Conservation (phyloP, 805 yeast genomes). For the Candida cerambycidarum region DNA sequence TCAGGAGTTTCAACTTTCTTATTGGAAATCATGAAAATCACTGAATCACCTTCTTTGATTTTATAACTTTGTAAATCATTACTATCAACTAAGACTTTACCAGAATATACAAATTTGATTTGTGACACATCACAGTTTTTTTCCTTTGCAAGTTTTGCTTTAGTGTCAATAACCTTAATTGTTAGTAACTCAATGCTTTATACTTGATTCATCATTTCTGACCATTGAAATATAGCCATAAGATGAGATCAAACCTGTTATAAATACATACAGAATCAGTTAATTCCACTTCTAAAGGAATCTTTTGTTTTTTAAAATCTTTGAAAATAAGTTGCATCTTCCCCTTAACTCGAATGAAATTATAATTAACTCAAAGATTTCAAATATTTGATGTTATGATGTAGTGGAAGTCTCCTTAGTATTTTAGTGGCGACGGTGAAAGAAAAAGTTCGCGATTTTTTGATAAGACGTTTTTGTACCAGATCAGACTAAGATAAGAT, state of each 20-base stretch:
- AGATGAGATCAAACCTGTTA: conserved; percentile 1
- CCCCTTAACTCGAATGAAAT: neutral
- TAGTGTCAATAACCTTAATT: conserved; percentile 56
- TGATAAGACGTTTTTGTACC: conserved; percentile 4
- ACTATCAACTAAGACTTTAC: conserved; percentile 83
- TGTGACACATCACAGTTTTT: conserved; percentile 59
- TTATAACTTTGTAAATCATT: conserved; percentile 70
- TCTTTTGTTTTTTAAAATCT: conserved; percentile 89
- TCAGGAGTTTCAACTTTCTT: conserved; percentile 27
- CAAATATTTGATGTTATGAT: neutral
- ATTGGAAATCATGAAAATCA: conserved; percentile 84
- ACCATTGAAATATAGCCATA: too few species aligned
- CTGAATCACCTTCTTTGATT: conserved; percentile 81
- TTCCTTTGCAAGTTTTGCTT: conserved; percentile 66
- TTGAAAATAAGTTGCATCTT: conserved; percentile 78
- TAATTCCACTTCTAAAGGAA: conserved; percentile 74
- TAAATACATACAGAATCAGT: conserved; percentile 56
- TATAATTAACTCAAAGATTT: neutral
- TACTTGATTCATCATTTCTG: too few species aligned
- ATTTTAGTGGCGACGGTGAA: conserved; percentile 6
- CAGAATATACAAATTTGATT: conserved; percentile 89
- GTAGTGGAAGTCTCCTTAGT: neutral
- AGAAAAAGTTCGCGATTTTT: conserved; percentile 6
- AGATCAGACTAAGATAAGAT: conserved; percentile 5
- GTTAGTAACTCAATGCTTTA: too few species aligned